Base-by-base conservation (phyloP, 2,329 filamentous ascomycete genomes). In the Botrytis pseudocinerea region DNA sequence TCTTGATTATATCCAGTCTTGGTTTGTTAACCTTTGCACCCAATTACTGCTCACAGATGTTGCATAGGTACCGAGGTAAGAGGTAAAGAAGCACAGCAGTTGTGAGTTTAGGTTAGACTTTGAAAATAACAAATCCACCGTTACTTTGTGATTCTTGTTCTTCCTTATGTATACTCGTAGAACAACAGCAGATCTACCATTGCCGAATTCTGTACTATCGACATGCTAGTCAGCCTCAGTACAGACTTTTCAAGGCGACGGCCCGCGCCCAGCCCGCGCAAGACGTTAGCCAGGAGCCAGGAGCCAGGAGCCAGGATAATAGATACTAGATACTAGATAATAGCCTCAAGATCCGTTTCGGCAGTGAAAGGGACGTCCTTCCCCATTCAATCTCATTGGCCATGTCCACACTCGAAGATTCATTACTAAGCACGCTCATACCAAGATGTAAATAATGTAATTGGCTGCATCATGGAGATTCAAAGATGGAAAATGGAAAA, bases 271-370 rank as follows among this genome's bases (percentile, higher is more conserved):
- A 62, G 25, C 25, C 60, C 12, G 38, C 18, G 44, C 51, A 28
- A 54, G 51, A 54, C 28, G 48, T 51, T 25, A 51, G 25, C 25
- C 22, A 48, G 22, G 46, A 32, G 32, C 32, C 32, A 32, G 32
- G 44, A 35, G 35, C 35, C 35, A 35, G 35, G 35, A 7, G 35
- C 44, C 20, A 48, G 46, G 20, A 48, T 65, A 12, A 38, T 38
- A 38, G 38, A 35, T 35, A 32, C 32, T 32, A 32, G 32, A 32
- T 32, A 32, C 32, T 9, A 38, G 38, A 38, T 38, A 9, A 28
- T 48, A 65, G 63, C 44, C 28, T 65, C 59, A 25, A 20, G 35
- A 40, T 61, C 35, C 22, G 63, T 65, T 32, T 65, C 63, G 63
- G 63, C 38, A 65, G 63, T 65, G 44, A 51, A 65, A 48, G 28